phyloP scores from a whole-genome alignment of 306 rosid species.

The Argentina anserina region DNA sequence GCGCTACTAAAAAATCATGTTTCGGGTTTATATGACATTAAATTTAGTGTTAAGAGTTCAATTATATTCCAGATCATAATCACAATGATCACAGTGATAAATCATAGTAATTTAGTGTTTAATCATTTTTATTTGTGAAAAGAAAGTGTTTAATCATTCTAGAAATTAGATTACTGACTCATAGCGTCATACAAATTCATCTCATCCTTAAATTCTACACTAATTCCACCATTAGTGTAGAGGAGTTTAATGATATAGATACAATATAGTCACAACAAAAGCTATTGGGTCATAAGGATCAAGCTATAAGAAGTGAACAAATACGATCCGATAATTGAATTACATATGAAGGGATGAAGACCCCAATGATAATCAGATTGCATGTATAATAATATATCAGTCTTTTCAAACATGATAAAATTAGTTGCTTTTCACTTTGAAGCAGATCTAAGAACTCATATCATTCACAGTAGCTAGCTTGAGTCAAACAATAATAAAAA shows the following conservation, averaged over 20 bases:
- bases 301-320: background rate
- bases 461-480: background rate
- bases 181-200: background rate
- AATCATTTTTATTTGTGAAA: too few relatives aligned
- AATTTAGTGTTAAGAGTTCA: background rate
- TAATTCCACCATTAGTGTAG: background rate
- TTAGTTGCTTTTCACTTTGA: background rate
- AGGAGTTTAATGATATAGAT: background rate
- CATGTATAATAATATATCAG: background rate
- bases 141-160: background rate
- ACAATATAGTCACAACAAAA: background rate
- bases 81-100: background rate
- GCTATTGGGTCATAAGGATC: background rate
- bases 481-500: background rate
- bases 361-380: too few relatives aligned
- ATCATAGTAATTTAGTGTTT: background rate
- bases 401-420: background rate
- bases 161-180: background rate
- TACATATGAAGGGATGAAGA: background rate
- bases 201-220: background rate
- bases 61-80: background rate
- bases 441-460: slow-evolving; percentile 20
- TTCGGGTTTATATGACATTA: background rate
- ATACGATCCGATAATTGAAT: background rate
- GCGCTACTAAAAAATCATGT: background rate